Evolutionary conservation across 306 rosid species (phyloP).

Genomic region (Malus sieversii): DNA sequence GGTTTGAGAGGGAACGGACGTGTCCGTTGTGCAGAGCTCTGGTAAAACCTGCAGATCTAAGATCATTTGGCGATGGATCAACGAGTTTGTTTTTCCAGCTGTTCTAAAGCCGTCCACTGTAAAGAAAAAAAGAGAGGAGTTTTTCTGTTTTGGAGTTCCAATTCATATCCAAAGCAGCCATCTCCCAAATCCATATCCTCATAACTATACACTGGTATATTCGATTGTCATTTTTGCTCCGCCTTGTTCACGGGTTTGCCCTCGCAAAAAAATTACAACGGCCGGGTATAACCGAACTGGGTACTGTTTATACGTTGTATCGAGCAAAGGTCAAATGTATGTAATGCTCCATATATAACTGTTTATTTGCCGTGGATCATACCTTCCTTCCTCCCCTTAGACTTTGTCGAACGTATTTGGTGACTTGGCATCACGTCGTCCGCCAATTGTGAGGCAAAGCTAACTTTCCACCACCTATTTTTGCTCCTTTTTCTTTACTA

Average conservation of each 20-base stretch:
- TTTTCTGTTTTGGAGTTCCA: slow-evolving; percentile 49
- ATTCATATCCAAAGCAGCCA: slow-evolving; percentile 29
- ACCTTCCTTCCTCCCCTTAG: too few relatives aligned
- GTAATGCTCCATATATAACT: slow-evolving; percentile 22
- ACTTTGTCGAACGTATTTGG: background rate
- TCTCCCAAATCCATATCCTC: slow-evolving; percentile 24
- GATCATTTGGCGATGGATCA: slow-evolving; percentile 95
- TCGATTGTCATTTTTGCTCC: slow-evolving; percentile 24
- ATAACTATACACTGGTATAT: slow-evolving; percentile 44
- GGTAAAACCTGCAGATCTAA: slow-evolving; percentile 91
- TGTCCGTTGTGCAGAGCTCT: slow-evolving; percentile 96
- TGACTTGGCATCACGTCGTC: background rate
- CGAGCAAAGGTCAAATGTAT: slow-evolving; percentile 35
- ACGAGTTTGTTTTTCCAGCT: slow-evolving; percentile 86
- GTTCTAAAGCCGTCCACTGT: slow-evolving; percentile 42
- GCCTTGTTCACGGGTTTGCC: slow-evolving; percentile 30
- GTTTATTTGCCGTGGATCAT: slow-evolving; percentile 20
- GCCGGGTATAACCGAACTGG: slow-evolving; percentile 32
- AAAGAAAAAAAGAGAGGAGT: slow-evolving; percentile 24
- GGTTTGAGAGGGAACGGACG: slow-evolving; percentile 98
- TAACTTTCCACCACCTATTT: background rate
- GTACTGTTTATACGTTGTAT: slow-evolving; percentile 42
- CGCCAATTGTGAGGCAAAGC: background rate
- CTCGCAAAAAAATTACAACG: slow-evolving; percentile 18
- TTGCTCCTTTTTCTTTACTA: background rate